phyloP scores from a whole-genome alignment of 495 filamentous ascomycete genomes.

The Podospora pseudoanserina region DNA sequence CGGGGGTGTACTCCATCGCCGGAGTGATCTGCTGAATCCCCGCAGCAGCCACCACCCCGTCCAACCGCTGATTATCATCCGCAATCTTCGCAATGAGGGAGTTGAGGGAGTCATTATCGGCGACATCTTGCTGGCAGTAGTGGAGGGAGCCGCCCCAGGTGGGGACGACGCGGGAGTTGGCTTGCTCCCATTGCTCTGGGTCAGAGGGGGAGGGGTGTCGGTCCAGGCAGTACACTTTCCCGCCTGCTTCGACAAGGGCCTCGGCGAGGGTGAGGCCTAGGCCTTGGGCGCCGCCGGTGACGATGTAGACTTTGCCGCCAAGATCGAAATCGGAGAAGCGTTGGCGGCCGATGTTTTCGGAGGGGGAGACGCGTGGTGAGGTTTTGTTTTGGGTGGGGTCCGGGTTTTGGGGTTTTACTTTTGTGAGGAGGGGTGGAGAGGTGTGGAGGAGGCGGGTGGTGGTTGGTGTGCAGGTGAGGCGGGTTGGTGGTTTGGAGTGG shows the following conservation, averaged over 20 bases:
- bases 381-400: constrained; percentile 1
- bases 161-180: constrained; percentile 44
- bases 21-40: constrained; percentile 68
- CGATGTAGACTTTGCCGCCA: constrained; percentile 53
- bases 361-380: neutral
- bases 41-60: constrained; percentile 74
- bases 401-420: constrained; percentile 3
- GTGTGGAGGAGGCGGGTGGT: constrained; percentile 3
- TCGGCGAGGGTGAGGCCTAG: constrained; percentile 65
- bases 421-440: neutral
- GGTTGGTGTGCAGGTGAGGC: neutral
- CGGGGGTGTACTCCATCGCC: constrained; percentile 64
- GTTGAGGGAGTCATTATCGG: constrained; percentile 54
- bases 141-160: constrained; percentile 55
- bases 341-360: constrained; percentile 25
- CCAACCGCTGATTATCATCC: constrained; percentile 52
- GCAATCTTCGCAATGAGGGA: constrained; percentile 53
- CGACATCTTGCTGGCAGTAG: constrained; percentile 63
- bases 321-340: constrained; percentile 50
- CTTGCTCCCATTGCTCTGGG: constrained; percentile 45
- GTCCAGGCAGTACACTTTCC: constrained; percentile 66
- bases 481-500: neutral
- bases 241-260: constrained; percentile 67
- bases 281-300: constrained; percentile 61
- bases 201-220: constrained; percentile 45